Percentiles rank a stretch among this genome's conserved stretches.
These are phyloP conservation scores for Maudiozyma pseudohumilis DNA, from an alignment of 805 yeast species.

Conservation along the genomic window DNA sequence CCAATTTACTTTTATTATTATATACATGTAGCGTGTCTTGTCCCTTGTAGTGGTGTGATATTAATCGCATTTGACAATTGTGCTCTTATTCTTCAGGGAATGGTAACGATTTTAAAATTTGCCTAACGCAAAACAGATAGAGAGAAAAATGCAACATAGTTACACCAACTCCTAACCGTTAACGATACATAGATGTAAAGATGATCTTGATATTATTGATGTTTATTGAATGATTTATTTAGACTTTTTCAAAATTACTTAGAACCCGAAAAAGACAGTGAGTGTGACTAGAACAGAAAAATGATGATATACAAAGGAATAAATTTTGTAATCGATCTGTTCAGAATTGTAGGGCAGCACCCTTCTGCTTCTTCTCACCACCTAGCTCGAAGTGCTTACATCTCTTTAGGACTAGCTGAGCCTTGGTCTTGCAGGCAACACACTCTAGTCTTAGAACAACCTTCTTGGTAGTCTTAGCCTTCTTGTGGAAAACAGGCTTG, in stretches of 20 bases:
- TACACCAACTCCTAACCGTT: too few relatives aligned
- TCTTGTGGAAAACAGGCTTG: constrained; percentile 99
- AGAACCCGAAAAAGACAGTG: too few relatives aligned
- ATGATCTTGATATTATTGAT: too few relatives aligned
- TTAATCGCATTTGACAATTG: too few relatives aligned
- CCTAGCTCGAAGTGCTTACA: constrained; percentile 99
- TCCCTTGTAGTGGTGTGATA: neutral
- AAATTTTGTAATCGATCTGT: too few relatives aligned
- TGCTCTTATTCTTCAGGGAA: too few relatives aligned
- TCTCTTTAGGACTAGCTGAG: constrained; percentile 96
- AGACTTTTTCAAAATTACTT: too few relatives aligned
- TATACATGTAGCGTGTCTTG: neutral
- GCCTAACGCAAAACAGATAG: neutral
- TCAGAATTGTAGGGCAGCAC: constrained; percentile 99
- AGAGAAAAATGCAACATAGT: too few relatives aligned
- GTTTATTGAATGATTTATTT: too few relatives aligned
- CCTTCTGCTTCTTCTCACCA: constrained; percentile 99
- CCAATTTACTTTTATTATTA: neutral
- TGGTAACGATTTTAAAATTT: neutral
- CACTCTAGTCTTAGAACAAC: constrained; percentile 99
- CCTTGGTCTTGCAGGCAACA: constrained; percentile 96
- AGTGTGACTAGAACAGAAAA: too few relatives aligned
- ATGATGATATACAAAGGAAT: too few relatives aligned
- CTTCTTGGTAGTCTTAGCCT: constrained; percentile 99
- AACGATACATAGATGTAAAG: too few relatives aligned